Evolutionary conservation across 2,329 filamentous ascomycete species (phyloP), one percentile per base, ranked within the genome.

Genomic region (Colletotrichum spinosum): DNA sequence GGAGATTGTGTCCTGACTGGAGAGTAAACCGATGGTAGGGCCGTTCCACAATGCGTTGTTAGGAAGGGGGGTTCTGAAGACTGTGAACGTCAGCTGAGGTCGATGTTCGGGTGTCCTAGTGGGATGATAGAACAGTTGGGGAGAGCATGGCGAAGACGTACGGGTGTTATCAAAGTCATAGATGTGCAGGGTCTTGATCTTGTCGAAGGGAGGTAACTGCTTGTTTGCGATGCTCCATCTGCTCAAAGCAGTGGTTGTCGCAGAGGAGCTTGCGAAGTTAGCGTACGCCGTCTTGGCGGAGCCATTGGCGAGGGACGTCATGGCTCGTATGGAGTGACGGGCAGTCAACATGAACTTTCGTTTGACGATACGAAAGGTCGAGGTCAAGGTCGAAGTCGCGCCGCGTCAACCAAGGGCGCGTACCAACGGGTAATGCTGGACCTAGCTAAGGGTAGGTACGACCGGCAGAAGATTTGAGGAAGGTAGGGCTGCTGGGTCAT

Each of bases 161-260:
- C 92, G 81, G 42, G 95, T 98, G 75, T 99, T 98, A 79, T 99
- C 96, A 77, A 98, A 99, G 78, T 99, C 96, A 81, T 98, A 98
- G 70, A 99, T 87, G 75, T 98, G 95, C 56, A 99, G 88, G 8
- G 88, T 81, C 75, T 88, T 93, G 78, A 98, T 90, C 60, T 88
- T 83, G 46, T 91, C 83, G 10, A 89, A 84, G 38, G 87, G 86
- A 87, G 69, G 52, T 69, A 96, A 83, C 67, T 90, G 86, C 74
- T 88, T 90, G 73, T 89, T 88, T 67, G 90, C 81, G 70, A 94
- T 88, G 45, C 93, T 97, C 94, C 94, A 97, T 70, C 94, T 85
- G 77, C 90, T 90, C 68, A 97, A 81, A 46, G 90, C 88, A 13
- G 93, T 97, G 65, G 92, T 78, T 2, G 93, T 97, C 70, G 76